Evolutionary conservation across 2,329 filamentous ascomycete species (phyloP).

Genomic region (Bipolaris oryzae): DNA sequence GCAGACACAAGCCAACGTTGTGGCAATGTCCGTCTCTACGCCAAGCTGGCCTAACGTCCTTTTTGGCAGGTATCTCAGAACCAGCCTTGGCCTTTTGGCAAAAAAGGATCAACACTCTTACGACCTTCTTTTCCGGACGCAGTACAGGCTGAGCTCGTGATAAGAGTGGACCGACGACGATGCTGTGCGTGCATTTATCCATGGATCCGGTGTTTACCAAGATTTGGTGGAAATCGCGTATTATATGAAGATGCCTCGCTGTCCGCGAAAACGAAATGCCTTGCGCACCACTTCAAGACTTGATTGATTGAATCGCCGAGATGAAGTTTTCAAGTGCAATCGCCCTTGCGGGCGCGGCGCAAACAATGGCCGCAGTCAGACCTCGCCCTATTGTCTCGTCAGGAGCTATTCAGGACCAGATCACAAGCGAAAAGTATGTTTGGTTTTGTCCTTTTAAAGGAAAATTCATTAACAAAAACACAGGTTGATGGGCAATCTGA

Average conservation of each 20-base stretch:
- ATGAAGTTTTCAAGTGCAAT: slow-evolving; percentile 39
- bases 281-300: not conserved
- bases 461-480: not conserved
- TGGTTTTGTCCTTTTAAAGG: not conserved
- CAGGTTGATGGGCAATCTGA: slow-evolving; percentile 62
- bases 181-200: slow-evolving; percentile 22
- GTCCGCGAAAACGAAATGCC: not conserved
- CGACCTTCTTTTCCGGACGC: slow-evolving; percentile 43
- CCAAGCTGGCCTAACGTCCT: slow-evolving; percentile 31
- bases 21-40: slow-evolving; percentile 14
- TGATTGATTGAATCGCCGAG: slow-evolving; percentile 4
- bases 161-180: slow-evolving; percentile 29
- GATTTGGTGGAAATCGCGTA: slow-evolving; percentile 15
- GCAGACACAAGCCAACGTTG: not conserved
- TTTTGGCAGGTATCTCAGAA: slow-evolving; percentile 41
- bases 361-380: slow-evolving; percentile 29
- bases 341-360: slow-evolving; percentile 32
- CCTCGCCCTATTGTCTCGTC: slow-evolving; percentile 42
- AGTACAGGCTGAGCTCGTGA: slow-evolving; percentile 23
- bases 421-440: slow-evolving; percentile 48
- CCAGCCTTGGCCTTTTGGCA: slow-evolving; percentile 32
- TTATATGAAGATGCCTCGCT: slow-evolving; percentile 23
- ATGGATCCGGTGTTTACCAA: slow-evolving; percentile 7
- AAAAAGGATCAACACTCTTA: slow-evolving; percentile 32
- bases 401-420: slow-evolving; percentile 49